phyloP scores from a whole-genome alignment of 2,329 filamentous ascomycete species.

The Aspergillus cejpii region DNA sequence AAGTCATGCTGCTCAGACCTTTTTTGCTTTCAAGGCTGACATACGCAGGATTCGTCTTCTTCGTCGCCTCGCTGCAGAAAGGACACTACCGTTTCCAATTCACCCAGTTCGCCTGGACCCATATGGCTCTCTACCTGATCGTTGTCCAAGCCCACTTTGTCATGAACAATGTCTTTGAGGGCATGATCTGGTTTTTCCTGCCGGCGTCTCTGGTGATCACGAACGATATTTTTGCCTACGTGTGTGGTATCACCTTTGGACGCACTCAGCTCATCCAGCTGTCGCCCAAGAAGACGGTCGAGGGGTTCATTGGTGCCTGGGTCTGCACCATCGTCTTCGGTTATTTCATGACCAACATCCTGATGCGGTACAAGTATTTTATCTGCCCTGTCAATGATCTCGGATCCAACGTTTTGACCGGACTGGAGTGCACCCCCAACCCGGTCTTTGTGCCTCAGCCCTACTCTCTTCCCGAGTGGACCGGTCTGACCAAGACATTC shows the following conservation, averaged over 20 bases:
- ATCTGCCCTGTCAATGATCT: slow-evolving; percentile 97
- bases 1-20: slow-evolving; percentile 30
- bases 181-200: slow-evolving; percentile 99
- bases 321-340: slow-evolving; percentile 87
- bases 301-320: slow-evolving; percentile 95
- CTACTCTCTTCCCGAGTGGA: slow-evolving; percentile 66
- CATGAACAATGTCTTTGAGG: slow-evolving; percentile 99
- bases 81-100: slow-evolving; percentile 98
- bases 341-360: slow-evolving; percentile 69
- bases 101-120: slow-evolving; percentile 98
- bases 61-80: slow-evolving; percentile 88
- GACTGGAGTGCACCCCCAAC: slow-evolving; percentile 82
- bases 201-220: slow-evolving; percentile 92
- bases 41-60: slow-evolving; percentile 82
- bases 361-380: slow-evolving; percentile 92
- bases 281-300: slow-evolving; percentile 97
- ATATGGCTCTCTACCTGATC: slow-evolving; percentile 97
- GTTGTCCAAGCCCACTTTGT: slow-evolving; percentile 98
- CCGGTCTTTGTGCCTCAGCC: slow-evolving; percentile 77
- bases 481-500: slow-evolving; percentile 65
- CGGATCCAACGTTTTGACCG: slow-evolving; percentile 85
- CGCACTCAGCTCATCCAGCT: slow-evolving; percentile 95
- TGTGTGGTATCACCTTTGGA: slow-evolving; percentile 95
- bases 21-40: slow-evolving; percentile 10
- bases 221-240: slow-evolving; percentile 97